These are phyloP conservation scores for Suhomyces tanzawaensis DNA, from an alignment of 805 yeast species.

Conservation along the genomic window DNA sequence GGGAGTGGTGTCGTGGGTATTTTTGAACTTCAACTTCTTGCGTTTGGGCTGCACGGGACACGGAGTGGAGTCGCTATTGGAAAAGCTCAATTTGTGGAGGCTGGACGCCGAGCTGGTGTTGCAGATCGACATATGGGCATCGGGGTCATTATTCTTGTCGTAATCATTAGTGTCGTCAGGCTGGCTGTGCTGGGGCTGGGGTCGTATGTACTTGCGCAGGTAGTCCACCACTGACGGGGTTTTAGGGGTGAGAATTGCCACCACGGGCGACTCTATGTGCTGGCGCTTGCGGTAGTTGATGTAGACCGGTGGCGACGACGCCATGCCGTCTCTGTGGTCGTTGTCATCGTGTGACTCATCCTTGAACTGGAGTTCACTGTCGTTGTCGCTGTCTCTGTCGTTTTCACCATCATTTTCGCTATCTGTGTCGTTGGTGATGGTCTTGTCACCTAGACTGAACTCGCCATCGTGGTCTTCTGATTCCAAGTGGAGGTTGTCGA, in stretches of 20 bases:
- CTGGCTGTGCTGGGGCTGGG: neutral
- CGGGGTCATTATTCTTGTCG: conserved; percentile 6
- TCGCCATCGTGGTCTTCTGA: conserved; percentile 15
- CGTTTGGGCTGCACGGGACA: conserved; percentile 41
- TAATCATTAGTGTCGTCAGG: conserved; percentile 4
- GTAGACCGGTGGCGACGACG: conserved; percentile 19
- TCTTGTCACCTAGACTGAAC: conserved; percentile 25
- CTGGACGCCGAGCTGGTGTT: conserved; percentile 13
- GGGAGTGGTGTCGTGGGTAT: conserved; percentile 18
- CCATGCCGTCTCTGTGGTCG: neutral
- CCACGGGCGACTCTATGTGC: conserved; percentile 22
- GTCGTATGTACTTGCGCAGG: conserved; percentile 1
- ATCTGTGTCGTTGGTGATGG: conserved; percentile 22
- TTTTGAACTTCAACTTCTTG: conserved; percentile 32
- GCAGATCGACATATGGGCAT: conserved; percentile 19
- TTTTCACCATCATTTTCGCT: conserved; percentile 14
- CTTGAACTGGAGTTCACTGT: too few relatives aligned
- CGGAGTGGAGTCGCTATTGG: conserved; percentile 42
- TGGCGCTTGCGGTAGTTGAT: conserved; percentile 26
- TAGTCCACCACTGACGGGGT: neutral
- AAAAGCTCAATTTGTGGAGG: conserved; percentile 24
- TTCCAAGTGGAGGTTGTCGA: conserved; percentile 33
- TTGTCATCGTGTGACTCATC: too few relatives aligned
- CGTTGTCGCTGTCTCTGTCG: conserved; percentile 7
- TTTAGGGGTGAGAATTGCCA: conserved; percentile 26